phyloP scores from a whole-genome alignment of 192 early-diverging fungal genomes.

The Coemansia pectinata region DNA sequence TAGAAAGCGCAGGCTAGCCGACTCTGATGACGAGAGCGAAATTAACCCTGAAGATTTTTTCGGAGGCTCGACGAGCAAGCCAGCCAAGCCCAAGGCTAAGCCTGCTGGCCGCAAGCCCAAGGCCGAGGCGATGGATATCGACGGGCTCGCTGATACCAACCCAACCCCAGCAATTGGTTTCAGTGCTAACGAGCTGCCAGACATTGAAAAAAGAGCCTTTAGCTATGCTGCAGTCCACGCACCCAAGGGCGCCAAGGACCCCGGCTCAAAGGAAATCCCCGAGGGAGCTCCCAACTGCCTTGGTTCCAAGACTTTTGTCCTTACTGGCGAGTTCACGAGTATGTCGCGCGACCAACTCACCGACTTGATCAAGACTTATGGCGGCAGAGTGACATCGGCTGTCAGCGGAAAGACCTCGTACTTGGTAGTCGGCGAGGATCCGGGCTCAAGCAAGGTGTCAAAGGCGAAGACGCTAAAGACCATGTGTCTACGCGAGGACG shows the following conservation, averaged over 20 bases:
- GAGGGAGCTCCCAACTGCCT: conserved; percentile 71
- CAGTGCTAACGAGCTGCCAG: conserved; percentile 33
- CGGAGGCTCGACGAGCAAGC: background rate
- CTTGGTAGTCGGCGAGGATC: conserved; percentile 83
- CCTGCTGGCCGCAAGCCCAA: conserved; percentile 9
- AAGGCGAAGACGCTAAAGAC: conserved; percentile 73
- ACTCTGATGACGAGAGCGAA: conserved; percentile 7
- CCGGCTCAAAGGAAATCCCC: conserved; percentile 70
- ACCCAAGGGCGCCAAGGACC: conserved; percentile 42
- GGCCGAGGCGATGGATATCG: conserved; percentile 20
- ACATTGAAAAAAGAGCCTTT: conserved; percentile 29
- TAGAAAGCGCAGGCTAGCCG: conserved; percentile 29
- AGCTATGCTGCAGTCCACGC: conserved; percentile 17
- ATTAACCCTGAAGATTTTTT: conserved; percentile 42
- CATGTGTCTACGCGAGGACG: conserved; percentile 80
- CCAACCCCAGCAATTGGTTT: conserved; percentile 26
- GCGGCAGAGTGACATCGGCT: conserved; percentile 73
- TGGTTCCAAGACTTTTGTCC: conserved; percentile 81
- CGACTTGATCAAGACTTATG: conserved; percentile 87
- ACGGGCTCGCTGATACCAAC: background rate
- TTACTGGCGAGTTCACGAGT: conserved; percentile 85
- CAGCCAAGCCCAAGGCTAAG: conserved; percentile 10
- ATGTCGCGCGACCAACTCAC: conserved; percentile 74
- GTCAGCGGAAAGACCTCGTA: conserved; percentile 84
- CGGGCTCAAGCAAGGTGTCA: conserved; percentile 80